A percentile compares a stretch with the other conserved stretches of the same genome.
Evolutionary conservation across 345 rosid species (phyloP).

Genomic region (Lagerstroemia speciosa): DNA sequence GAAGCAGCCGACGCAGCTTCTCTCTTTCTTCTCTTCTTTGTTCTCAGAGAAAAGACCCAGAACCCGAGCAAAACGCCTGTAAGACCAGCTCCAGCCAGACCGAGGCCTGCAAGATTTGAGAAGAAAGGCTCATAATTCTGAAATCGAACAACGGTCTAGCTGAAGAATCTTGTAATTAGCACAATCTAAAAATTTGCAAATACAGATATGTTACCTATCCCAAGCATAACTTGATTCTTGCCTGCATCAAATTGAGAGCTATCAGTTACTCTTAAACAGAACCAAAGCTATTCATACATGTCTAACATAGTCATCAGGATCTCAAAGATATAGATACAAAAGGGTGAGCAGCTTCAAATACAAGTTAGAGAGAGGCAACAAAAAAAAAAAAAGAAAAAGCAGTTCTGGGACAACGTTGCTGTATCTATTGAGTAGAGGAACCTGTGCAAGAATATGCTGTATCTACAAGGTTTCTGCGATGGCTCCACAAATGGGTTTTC

Average conservation of each 20-base stretch:
- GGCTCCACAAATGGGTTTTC: no score
- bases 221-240: neutral
- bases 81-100: constrained; percentile 17
- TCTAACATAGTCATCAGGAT: neutral
- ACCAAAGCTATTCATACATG: neutral
- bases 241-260: constrained; percentile 13
- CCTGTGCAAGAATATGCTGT: no score
- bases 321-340: no score
- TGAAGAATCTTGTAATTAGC: neutral
- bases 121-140: constrained; percentile 5
- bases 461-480: no score
- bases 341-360: neutral
- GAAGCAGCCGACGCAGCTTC: constrained; percentile 3
- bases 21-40: constrained; percentile 24
- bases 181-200: neutral
- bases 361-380: neutral
- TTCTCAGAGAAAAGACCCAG: constrained; percentile 14
- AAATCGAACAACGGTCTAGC: neutral
- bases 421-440: no score
- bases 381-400: neutral
- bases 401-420: no score
- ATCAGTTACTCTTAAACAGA: constrained; percentile 11
- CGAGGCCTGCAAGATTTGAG: constrained; percentile 27
- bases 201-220: constrained; percentile 19
- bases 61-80: constrained; percentile 11